Percentiles rank a stretch among this genome's conserved stretches.
Evolutionary conservation across 2,329 filamentous ascomycete species (phyloP).

Genomic region (Aspergillus pseudoterreus): DNA sequence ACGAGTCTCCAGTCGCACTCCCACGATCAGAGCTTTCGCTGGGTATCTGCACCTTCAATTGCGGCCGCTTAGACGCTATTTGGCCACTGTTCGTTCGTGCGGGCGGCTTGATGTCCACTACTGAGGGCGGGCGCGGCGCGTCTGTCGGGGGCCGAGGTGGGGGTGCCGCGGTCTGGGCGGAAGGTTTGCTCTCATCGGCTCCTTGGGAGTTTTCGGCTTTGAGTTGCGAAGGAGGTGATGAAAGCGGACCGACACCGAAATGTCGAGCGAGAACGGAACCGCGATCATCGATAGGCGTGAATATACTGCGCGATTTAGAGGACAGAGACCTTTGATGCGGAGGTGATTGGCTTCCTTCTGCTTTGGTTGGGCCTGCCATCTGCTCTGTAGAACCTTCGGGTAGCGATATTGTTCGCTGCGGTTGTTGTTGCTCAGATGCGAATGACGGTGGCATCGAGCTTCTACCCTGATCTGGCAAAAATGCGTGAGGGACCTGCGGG

Average conservation of each 20-base stretch:
- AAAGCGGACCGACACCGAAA: constrained; percentile 62
- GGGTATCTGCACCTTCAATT: constrained; percentile 90
- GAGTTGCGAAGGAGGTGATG: constrained; percentile 35
- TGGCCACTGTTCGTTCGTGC: constrained; percentile 75
- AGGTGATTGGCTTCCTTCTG: constrained; percentile 43
- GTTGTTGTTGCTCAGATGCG: constrained; percentile 53
- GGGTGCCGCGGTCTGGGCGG: constrained; percentile 52
- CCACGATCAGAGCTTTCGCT: constrained; percentile 77
- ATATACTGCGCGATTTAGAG: constrained; percentile 82
- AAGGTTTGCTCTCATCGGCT: constrained; percentile 61
- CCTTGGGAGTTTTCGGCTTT: constrained; percentile 35
- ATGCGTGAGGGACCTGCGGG: constrained; percentile 61
- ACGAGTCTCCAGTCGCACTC: constrained; percentile 70
- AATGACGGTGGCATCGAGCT: constrained; percentile 71
- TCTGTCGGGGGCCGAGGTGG: constrained; percentile 49
- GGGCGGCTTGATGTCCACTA: constrained; percentile 69
- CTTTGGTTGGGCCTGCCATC: constrained; percentile 37
- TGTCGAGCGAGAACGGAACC: constrained; percentile 84
- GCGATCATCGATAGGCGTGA: constrained; percentile 93
- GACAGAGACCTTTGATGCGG: constrained; percentile 60
- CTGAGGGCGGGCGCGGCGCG: constrained; percentile 47
- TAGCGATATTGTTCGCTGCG: constrained; percentile 55
- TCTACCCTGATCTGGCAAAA: constrained; percentile 71
- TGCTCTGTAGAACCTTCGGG: constrained; percentile 55
- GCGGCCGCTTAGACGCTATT: constrained; percentile 66